These are phyloP conservation scores for Meredithiella fracta DNA, from an alignment of 2,329 filamentous ascomycete species.

Conservation along the genomic window DNA sequence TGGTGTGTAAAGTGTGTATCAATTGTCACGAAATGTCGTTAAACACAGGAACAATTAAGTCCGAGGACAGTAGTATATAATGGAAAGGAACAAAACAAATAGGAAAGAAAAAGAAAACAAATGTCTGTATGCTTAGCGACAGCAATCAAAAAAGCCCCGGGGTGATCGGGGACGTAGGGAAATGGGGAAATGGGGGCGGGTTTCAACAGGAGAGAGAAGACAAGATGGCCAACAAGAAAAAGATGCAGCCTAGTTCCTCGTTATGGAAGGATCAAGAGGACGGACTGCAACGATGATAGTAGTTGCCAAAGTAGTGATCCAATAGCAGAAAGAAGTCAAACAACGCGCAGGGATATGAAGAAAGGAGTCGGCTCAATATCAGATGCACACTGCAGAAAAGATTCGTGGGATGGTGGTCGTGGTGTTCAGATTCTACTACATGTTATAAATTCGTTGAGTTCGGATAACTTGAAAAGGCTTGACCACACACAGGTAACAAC, in stretches of 20 bases:
- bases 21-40: too few relatives aligned
- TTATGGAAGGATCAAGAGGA: constrained; percentile 3
- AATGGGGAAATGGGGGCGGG: not conserved
- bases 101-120: not conserved
- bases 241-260: constrained; percentile 2
- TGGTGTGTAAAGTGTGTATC: not conserved
- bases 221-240: constrained; percentile 2
- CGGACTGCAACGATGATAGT: not conserved
- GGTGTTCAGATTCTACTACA: not conserved
- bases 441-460: not conserved
- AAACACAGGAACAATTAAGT: not conserved
- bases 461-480: not conserved
- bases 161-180: not conserved
- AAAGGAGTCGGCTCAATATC: not conserved
- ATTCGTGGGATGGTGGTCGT: too few relatives aligned
- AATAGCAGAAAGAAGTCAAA: not conserved
- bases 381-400: not conserved
- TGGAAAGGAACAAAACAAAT: not conserved
- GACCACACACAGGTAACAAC: not conserved
- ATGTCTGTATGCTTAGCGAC: not conserved
- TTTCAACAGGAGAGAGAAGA: not conserved
- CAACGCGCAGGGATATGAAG: not conserved
- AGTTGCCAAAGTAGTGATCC: not conserved
- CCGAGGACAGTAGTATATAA: not conserved
- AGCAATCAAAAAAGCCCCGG: too few relatives aligned